phyloP scores from a whole-genome alignment of 2,329 filamentous ascomycete genomes.

The Exophiala alcalophila region DNA sequence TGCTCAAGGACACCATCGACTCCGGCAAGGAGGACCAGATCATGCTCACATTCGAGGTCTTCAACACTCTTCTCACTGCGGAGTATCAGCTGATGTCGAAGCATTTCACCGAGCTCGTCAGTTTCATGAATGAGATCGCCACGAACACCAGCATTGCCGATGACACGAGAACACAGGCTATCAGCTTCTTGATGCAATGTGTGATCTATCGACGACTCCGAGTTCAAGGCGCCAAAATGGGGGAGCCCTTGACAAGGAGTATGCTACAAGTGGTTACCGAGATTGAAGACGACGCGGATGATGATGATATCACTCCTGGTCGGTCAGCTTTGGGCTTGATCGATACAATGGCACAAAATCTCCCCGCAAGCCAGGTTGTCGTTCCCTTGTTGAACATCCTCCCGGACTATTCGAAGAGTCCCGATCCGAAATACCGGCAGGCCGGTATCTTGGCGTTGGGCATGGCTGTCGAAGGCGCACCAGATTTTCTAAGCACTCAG shows the following conservation, averaged over 20 bases:
- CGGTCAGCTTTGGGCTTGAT: constrained; percentile 81
- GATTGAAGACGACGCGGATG: constrained; percentile 61
- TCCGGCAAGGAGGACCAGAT: constrained; percentile 79
- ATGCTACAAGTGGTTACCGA: constrained; percentile 87
- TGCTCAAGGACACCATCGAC: constrained; percentile 80
- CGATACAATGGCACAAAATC: constrained; percentile 80
- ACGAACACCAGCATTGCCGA: constrained; percentile 74
- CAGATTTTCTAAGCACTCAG: constrained; percentile 95
- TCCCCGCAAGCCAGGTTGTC: constrained; percentile 90
- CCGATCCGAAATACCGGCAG: constrained; percentile 75
- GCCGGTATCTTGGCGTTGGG: constrained; percentile 89
- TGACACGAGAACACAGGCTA: constrained; percentile 81
- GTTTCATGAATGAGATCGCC: constrained; percentile 89
- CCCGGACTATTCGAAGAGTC: constrained; percentile 71
- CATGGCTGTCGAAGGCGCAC: constrained; percentile 92
- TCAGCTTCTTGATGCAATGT: constrained; percentile 90
- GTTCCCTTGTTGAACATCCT: constrained; percentile 87
- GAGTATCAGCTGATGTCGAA: constrained; percentile 78
- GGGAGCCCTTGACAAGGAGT: constrained; percentile 81
- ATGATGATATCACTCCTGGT: constrained; percentile 82
- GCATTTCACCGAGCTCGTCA: constrained; percentile 84
- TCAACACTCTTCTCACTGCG: constrained; percentile 90
- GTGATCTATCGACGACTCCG: constrained; percentile 93
- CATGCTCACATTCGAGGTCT: constrained; percentile 90
- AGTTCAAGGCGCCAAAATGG: constrained; percentile 85